Evolutionary conservation across 2,329 filamentous ascomycete species (phyloP).

Genomic region (Nemania bipapillata): DNA sequence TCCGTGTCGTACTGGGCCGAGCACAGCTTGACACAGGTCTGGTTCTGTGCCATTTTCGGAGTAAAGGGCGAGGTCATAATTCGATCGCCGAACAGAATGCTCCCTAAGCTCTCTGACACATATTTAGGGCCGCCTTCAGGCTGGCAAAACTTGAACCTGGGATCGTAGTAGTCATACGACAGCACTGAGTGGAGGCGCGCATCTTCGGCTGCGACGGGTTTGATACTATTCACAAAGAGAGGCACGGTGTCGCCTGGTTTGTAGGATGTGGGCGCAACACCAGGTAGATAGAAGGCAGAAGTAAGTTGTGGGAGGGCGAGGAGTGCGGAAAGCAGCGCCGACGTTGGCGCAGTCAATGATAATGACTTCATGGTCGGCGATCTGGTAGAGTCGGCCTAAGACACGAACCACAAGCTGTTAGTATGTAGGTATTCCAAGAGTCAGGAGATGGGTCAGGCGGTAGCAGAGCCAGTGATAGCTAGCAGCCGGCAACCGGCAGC

Average conservation of each 20-base stretch:
- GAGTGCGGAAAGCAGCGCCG: constrained; percentile 63
- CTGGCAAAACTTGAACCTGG: constrained; percentile 85
- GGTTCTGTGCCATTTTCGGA: constrained; percentile 84
- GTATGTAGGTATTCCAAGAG: not conserved
- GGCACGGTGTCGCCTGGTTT: constrained; percentile 81
- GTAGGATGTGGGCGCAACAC: constrained; percentile 94
- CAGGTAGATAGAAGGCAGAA: constrained; percentile 92
- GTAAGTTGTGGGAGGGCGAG: constrained; percentile 65
- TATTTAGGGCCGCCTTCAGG: constrained; percentile 80
- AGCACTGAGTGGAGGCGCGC: constrained; percentile 89
- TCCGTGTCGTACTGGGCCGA: constrained; percentile 70
- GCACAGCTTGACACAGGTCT: constrained; percentile 87
- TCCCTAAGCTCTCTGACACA: constrained; percentile 89
- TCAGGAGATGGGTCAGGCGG: not conserved
- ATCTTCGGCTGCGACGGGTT: constrained; percentile 82
- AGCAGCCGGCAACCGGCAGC: too few relatives aligned
- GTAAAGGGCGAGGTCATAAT: constrained; percentile 97
- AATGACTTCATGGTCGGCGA: constrained; percentile 58
- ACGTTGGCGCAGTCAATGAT: constrained; percentile 58
- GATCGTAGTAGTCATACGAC: constrained; percentile 95
- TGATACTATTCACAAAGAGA: constrained; percentile 91
- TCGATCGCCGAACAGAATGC: constrained; percentile 95
- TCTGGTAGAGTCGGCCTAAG: constrained; percentile 7
- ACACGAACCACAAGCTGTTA: constrained; percentile 6
- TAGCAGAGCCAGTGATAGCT: not conserved